A percentile compares a stretch with the other conserved stretches of the same genome.
Evolutionary conservation across 2,329 filamentous ascomycete genomes (phyloP).

Genomic region (Ophiognomonia clavigignenti-juglandacearum): DNA sequence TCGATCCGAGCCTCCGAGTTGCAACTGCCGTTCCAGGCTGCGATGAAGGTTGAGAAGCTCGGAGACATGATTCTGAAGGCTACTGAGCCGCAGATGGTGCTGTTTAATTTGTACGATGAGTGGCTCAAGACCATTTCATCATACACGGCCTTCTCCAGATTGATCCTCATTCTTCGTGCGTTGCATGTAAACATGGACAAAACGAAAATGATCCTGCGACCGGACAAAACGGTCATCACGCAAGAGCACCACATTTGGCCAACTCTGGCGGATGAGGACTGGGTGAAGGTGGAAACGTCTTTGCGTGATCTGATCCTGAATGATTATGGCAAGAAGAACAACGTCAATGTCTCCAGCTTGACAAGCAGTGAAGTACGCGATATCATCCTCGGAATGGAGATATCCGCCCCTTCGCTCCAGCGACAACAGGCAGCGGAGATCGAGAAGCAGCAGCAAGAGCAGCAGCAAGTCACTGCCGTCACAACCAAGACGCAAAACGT

Average conservation of each 20-base stretch:
- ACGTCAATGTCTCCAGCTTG: slow-evolving; percentile 95
- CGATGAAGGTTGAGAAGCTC: slow-evolving; percentile 99
- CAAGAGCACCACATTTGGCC: slow-evolving; percentile 99
- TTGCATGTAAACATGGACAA: slow-evolving; percentile 98
- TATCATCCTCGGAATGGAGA: slow-evolving; percentile 99
- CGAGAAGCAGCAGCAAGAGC: slow-evolving; percentile 97
- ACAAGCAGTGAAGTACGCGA: slow-evolving; percentile 96
- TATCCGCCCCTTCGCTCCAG: slow-evolving; percentile 95
- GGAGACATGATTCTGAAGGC: slow-evolving; percentile 98
- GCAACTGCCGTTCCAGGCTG: slow-evolving; percentile 96
- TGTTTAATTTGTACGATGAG: slow-evolving; percentile 98
- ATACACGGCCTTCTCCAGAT: slow-evolving; percentile 94
- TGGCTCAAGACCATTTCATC: slow-evolving; percentile 98
- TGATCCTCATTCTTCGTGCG: slow-evolving; percentile 88
- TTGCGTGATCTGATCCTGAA: slow-evolving; percentile 93
- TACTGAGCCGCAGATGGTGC: slow-evolving; percentile 98
- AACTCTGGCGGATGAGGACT: slow-evolving; percentile 87
- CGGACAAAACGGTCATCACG: slow-evolving; percentile 97
- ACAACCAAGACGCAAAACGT: slow-evolving; percentile 98
- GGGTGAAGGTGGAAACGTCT: slow-evolving; percentile 99
- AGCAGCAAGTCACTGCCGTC: slow-evolving; percentile 91
- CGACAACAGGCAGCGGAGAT: slow-evolving; percentile 97
- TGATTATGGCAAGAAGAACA: slow-evolving; percentile 99
- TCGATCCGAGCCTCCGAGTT: slow-evolving; percentile 96
- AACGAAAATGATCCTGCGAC: slow-evolving; percentile 89